A percentile compares a stretch with the other conserved stretches of the same genome.
Evolutionary conservation across 805 yeast genomes (phyloP).

Genomic region (Saccharomyces mikatae): DNA sequence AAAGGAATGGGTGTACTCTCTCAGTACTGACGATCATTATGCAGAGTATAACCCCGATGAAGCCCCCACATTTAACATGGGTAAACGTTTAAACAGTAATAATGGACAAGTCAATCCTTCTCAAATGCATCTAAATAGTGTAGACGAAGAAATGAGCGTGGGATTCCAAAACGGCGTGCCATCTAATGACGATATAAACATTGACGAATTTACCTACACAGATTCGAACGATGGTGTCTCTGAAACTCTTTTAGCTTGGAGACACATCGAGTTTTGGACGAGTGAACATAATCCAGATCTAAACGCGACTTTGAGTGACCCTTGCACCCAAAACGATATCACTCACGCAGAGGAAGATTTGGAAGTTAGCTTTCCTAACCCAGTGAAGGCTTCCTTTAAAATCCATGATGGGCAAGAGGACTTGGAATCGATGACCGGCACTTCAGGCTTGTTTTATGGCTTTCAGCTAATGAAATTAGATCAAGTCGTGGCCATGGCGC

Average conservation of each 20-base stretch:
- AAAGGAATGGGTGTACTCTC: conserved; percentile 53
- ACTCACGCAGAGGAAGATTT: conserved; percentile 78
- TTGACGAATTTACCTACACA: conserved; percentile 24
- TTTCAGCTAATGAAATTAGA: conserved; percentile 73
- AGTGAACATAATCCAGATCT: conserved; percentile 72
- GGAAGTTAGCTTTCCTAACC: conserved; percentile 63
- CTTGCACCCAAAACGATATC: conserved; percentile 75
- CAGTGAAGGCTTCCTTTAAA: conserved; percentile 70
- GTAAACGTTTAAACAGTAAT: conserved; percentile 7
- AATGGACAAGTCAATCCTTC: conserved; percentile 14
- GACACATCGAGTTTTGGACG: conserved; percentile 81
- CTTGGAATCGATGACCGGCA: conserved; percentile 61
- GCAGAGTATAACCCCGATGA: conserved; percentile 54
- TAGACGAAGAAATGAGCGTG: conserved; percentile 14
- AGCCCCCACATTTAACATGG: conserved; percentile 25
- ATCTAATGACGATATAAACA: conserved; percentile 22
- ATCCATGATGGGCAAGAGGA: conserved; percentile 88
- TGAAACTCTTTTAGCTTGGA: conserved; percentile 75
- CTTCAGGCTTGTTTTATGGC: conserved; percentile 72
- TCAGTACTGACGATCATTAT: conserved; percentile 61
- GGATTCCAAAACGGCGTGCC: background rate
- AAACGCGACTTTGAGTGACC: conserved; percentile 64
- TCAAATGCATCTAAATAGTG: conserved; percentile 11
- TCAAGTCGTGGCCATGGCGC: conserved; percentile 70
- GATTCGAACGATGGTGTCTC: conserved; percentile 55